These are phyloP conservation scores for Ceraceosorus bombacis DNA, from an alignment of 1,284 basidiomycete genomes.

Conservation along the genomic window DNA sequence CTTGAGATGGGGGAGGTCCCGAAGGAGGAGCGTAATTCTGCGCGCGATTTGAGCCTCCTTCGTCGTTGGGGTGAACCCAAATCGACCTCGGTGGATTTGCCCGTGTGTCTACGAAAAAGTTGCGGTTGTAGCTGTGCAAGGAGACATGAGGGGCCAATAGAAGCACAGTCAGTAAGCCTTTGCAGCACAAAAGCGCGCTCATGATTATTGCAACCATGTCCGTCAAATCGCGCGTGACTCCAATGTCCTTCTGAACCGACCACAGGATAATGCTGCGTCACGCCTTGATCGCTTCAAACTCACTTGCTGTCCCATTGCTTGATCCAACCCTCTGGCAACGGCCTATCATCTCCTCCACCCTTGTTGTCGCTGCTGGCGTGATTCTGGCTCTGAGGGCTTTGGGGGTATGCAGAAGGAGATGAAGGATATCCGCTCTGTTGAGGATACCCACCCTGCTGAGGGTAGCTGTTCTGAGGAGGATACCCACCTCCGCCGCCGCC, in stretches of 20 bases:
- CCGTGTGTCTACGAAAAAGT: constrained; percentile 43
- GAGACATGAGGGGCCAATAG: background rate
- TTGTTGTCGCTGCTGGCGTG: background rate
- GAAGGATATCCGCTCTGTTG: constrained; percentile 4
- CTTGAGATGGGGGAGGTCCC: constrained; percentile 23
- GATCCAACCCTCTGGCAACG: constrained; percentile 38
- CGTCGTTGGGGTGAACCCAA: constrained; percentile 47
- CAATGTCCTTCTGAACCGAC: too few relatives aligned
- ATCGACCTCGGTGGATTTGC: constrained; percentile 44
- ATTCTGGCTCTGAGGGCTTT: background rate
- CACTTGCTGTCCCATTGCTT: constrained; percentile 37
- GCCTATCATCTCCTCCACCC: constrained; percentile 7
- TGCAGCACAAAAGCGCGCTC: too few relatives aligned
- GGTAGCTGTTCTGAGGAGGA: constrained; percentile 12
- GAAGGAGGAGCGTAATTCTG: constrained; percentile 5
- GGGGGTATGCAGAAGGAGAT: background rate
- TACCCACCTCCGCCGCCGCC: constrained; percentile 15
- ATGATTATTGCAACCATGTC: too few relatives aligned
- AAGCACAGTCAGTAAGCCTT: background rate
- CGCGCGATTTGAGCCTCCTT: constrained; percentile 4
- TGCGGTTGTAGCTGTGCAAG: constrained; percentile 23
- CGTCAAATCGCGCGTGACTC: too few relatives aligned
- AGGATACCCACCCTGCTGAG: constrained; percentile 9
- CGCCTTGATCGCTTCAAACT: constrained; percentile 1
- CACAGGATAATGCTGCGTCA: background rate